Conservation (phyloP, 805 yeast species). For the Ogataea corticis region DNA sequence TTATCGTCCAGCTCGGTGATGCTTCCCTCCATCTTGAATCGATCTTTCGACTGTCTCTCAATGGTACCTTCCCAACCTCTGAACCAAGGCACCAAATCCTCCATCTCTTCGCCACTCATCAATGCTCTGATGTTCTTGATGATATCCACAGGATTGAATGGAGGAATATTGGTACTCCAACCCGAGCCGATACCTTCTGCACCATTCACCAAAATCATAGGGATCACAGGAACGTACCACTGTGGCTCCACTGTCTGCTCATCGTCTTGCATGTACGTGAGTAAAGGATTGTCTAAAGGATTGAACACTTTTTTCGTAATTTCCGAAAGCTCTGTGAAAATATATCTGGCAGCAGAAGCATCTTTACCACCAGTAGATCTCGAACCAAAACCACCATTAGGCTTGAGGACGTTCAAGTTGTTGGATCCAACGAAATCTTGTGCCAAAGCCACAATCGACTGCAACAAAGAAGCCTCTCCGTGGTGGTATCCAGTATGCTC, state of each 20-base stretch:
- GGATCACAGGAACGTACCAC: constrained; percentile 92
- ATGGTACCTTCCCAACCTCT: constrained; percentile 92
- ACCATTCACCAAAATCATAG: constrained; percentile 94
- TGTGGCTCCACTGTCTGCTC: constrained; percentile 93
- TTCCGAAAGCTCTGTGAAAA: constrained; percentile 78
- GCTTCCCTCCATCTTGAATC: constrained; percentile 73
- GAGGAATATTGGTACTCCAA: constrained; percentile 93
- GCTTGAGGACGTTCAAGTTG: constrained; percentile 78
- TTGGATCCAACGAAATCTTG: constrained; percentile 94
- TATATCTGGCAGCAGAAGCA: constrained; percentile 97
- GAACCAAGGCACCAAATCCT: constrained; percentile 88
- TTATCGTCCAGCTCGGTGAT: constrained; percentile 79
- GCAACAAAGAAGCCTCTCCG: constrained; percentile 86
- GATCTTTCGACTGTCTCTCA: constrained; percentile 62
- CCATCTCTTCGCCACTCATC: constrained; percentile 69
- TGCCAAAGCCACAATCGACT: constrained; percentile 90
- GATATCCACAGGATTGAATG: constrained; percentile 83
- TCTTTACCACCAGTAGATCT: constrained; percentile 97
- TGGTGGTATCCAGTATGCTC: constrained; percentile 94
- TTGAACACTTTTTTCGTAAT: constrained; percentile 78
- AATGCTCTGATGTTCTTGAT: constrained; percentile 70
- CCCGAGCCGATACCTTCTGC: constrained; percentile 99
- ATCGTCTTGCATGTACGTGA: constrained; percentile 84
- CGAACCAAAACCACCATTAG: constrained; percentile 95
- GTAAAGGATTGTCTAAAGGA: constrained; percentile 75